These are phyloP conservation scores for Mycena floridula DNA, from an alignment of 768 basidiomycete species.

Conservation along the genomic window DNA sequence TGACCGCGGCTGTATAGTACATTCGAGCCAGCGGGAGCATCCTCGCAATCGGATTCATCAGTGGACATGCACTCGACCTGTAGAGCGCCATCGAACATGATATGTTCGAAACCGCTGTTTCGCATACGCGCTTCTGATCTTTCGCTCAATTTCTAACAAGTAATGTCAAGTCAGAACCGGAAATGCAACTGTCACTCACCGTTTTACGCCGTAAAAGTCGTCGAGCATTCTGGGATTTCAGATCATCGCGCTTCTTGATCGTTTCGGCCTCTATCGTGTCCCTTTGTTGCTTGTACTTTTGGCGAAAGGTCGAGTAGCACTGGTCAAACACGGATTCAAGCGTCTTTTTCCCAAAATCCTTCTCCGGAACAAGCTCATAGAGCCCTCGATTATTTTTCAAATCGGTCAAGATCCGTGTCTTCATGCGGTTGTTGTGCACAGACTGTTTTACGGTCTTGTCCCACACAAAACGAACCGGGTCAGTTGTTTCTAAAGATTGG, in stretches of 20 bases:
- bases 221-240: slow-evolving; percentile 57
- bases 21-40: slow-evolving; percentile 27
- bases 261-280: slow-evolving; percentile 38
- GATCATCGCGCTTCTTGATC: slow-evolving; percentile 48
- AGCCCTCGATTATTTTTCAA: slow-evolving; percentile 46
- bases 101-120: slow-evolving; percentile 48
- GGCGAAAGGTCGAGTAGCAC: slow-evolving; percentile 59
- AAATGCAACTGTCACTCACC: slow-evolving; percentile 32
- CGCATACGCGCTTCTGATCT: slow-evolving; percentile 56
- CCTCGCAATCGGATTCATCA: slow-evolving; percentile 65
- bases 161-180: slow-evolving; percentile 8
- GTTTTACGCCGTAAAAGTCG: slow-evolving; percentile 56
- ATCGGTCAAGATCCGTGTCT: slow-evolving; percentile 53
- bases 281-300: slow-evolving; percentile 58
- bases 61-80: slow-evolving; percentile 77
- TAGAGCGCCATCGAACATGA: slow-evolving; percentile 64
- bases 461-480: slow-evolving; percentile 76
- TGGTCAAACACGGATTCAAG: slow-evolving; percentile 65
- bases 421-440: slow-evolving; percentile 69
- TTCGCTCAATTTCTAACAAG: slow-evolving; percentile 56
- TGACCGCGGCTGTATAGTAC: slow-evolving; percentile 55
- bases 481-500: slow-evolving; percentile 30
- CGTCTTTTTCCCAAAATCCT: slow-evolving; percentile 57
- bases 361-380: slow-evolving; percentile 60
- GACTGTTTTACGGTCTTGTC: slow-evolving; percentile 73